Evolutionary conservation across 345 rosid genomes (phyloP).

Genomic region (Bruguiera parviflora): DNA sequence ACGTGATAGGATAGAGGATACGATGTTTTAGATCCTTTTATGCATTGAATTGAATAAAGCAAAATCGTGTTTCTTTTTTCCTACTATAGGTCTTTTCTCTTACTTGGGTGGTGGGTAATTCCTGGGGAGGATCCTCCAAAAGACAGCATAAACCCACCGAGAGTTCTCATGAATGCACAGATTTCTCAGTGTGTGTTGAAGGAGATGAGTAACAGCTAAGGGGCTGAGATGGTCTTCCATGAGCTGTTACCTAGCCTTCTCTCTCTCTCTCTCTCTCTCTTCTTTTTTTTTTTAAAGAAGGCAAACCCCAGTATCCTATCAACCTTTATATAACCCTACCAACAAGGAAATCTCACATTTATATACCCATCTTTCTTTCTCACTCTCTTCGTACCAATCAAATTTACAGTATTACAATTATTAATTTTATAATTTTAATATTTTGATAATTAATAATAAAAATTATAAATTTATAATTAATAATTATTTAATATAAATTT

Average conservation of each 20-base stretch:
- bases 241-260: neutral
- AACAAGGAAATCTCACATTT: conserved; percentile 30
- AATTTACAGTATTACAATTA: no score
- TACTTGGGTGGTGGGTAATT: conserved; percentile 99
- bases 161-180: conserved; percentile 84
- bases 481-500: no score
- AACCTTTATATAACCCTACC: conserved; percentile 59
- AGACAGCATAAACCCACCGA: conserved; percentile 99
- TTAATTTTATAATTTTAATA: no score
- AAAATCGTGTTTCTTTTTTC: neutral
- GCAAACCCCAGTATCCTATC: conserved; percentile 43
- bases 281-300: conserved; percentile 38
- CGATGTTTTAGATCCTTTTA: neutral
- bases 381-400: neutral
- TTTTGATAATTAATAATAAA: no score
- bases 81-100: conserved; percentile 16
- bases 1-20: neutral
- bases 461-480: no score
- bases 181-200: conserved; percentile 93
- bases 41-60: neutral
- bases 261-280: conserved; percentile 20
- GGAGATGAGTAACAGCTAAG: conserved; percentile 90
- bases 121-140: conserved; percentile 98
- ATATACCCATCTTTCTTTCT: conserved; percentile 15
- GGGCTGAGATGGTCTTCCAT: conserved; percentile 61